Percentiles rank a stretch among this genome's conserved stretches.
Conservation (phyloP, 345 rosid genomes). For the Salix suchowensis region DNA sequence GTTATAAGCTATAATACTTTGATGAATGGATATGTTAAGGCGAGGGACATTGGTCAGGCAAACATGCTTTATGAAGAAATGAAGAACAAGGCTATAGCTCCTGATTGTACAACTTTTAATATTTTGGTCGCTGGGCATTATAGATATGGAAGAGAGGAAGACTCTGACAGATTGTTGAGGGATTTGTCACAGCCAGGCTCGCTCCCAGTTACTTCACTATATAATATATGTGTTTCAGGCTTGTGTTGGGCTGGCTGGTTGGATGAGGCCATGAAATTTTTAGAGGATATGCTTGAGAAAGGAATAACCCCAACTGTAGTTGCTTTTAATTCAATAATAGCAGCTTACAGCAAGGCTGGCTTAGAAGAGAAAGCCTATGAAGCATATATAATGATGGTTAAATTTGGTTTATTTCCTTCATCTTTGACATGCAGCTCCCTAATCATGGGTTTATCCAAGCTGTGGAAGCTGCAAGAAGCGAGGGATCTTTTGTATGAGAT, state of each 20-base stretch:
- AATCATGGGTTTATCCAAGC: constrained; percentile 57
- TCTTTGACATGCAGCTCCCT: constrained; percentile 58
- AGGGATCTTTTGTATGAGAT: constrained; percentile 45
- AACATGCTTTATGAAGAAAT: constrained; percentile 52
- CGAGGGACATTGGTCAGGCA: constrained; percentile 53
- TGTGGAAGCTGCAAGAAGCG: constrained; percentile 50
- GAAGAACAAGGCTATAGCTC: constrained; percentile 45
- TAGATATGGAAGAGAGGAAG: constrained; percentile 53
- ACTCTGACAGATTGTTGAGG: constrained; percentile 44
- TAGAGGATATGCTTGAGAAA: constrained; percentile 50
- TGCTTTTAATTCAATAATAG: constrained; percentile 63
- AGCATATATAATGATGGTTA: constrained; percentile 44
- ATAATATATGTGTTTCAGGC: constrained; percentile 52
- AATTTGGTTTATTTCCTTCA: constrained; percentile 48
- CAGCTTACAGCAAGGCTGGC: constrained; percentile 53
- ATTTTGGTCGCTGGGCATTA: constrained; percentile 55
- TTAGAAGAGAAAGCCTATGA: constrained; percentile 46
- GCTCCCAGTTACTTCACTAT: constrained; percentile 34
- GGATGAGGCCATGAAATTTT: constrained; percentile 46
- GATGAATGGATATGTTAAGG: constrained; percentile 65
- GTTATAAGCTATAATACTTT: constrained; percentile 49
- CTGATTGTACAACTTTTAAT: constrained; percentile 65
- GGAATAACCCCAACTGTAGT: constrained; percentile 50
- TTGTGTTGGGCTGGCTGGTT: constrained; percentile 62
- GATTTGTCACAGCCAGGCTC: constrained; percentile 33